Base-by-base conservation (phyloP, 495 filamentous ascomycete species). In the Penicillium waksmanii region DNA sequence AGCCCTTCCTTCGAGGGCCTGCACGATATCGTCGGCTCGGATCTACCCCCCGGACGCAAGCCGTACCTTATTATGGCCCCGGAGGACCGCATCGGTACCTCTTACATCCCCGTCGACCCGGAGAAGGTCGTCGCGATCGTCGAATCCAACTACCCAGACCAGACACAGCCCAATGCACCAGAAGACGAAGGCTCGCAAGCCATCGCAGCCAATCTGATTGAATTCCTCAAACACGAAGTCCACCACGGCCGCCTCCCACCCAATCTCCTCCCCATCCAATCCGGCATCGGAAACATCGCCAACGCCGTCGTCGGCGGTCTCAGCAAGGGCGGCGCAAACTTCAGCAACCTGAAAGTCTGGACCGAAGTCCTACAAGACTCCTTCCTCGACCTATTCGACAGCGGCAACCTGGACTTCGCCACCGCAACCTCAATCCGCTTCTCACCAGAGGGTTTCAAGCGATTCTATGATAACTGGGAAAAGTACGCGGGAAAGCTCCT, bases 361-460 rank as follows among this genome's bases (percentile, higher is more conserved):
- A 96, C 92, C 51, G 92, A 96, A 71, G 92, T 96, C 36, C 86
- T 96, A 60, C 92, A 96, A 74, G 92, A 96, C 70, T 90, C 88
- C 47, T 96, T 96, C 89, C 82, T 96, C 12, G 92, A 96, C 69
- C 88, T 96, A 35, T 96, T 96, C 82, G 92, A 96, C 79, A 89
- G 86, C 64, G 92, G 91, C 43, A 85, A 90, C 67, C 84, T 96
- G 35, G 91, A 95, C 78, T 96, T 96, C 66, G 92, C 92, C 17
- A 96, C 92, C 0, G 91, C 92, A 19, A 96, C 92, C 17, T 93
- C 89, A 10, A 91, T 96, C 67, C 90, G 92, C 62, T 95, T 96
- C 82, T 95, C 90, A 0, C 92, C 92, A 1, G 89, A 92, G 33
- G 92, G 92, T 51, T 96, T 96, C 82, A 85, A 92, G 74, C 89